phyloP scores from a whole-genome alignment of 768 basidiomycete genomes.

The Kwoniella dendrophila region DNA sequence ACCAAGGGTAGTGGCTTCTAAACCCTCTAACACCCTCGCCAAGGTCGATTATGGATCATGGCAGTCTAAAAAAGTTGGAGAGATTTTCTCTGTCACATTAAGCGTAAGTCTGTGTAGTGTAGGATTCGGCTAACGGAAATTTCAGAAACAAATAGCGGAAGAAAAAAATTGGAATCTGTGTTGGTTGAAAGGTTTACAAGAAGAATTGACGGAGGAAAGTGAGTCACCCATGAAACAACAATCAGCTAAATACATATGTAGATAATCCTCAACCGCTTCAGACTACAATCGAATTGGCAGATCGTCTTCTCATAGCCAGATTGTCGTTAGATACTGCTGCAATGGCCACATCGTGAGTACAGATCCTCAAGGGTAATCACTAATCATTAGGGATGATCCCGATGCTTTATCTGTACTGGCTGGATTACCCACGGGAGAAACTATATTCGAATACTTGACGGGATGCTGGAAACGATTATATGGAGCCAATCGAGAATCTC shows the following conservation, averaged over 20 bases:
- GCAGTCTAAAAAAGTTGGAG: constrained; percentile 71
- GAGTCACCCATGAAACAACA: background rate
- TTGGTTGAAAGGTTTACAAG: constrained; percentile 77
- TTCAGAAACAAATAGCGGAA: constrained; percentile 59
- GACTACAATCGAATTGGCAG: constrained; percentile 66
- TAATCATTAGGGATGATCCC: constrained; percentile 63
- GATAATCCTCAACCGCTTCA: constrained; percentile 52
- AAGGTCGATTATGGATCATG: constrained; percentile 63
- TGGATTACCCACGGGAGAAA: constrained; percentile 74
- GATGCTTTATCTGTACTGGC: constrained; percentile 59
- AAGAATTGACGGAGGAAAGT: constrained; percentile 65
- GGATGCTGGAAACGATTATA: constrained; percentile 91
- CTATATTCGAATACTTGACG: constrained; percentile 84
- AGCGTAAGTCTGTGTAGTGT: constrained; percentile 61
- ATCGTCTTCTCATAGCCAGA: constrained; percentile 79
- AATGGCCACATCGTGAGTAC: constrained; percentile 34
- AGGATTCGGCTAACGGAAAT: constrained; percentile 8
- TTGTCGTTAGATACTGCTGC: constrained; percentile 71
- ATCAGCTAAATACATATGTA: constrained; percentile 43
- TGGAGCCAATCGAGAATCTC: constrained; percentile 53
- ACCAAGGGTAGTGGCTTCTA: constrained; percentile 62
- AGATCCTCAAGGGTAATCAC: constrained; percentile 7
- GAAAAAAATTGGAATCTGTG: constrained; percentile 68
- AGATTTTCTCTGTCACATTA: constrained; percentile 76
- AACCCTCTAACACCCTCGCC: constrained; percentile 58